Evolutionary conservation across 192 early-diverging fungal genomes (phyloP).

Genomic region (Lobosporangium transversale): DNA sequence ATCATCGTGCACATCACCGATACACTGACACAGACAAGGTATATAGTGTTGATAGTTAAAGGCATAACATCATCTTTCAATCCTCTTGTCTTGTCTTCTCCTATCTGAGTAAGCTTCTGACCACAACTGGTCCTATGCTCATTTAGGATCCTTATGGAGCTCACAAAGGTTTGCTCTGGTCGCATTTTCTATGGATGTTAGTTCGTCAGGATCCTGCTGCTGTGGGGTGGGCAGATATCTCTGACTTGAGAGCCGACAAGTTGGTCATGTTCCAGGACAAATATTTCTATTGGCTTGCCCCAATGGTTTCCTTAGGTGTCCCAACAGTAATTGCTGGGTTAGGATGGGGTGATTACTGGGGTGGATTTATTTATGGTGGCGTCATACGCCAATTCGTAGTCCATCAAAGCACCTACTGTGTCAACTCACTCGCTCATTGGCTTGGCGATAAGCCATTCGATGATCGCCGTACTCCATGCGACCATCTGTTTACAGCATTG

Average conservation of each 20-base stretch:
- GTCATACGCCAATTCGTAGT: conserved; percentile 75
- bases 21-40: conserved; percentile 59
- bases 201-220: conserved; percentile 70
- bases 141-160: conserved; percentile 83
- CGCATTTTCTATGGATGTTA: conserved; percentile 88
- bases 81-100: neutral
- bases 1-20: conserved; percentile 85
- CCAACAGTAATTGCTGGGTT: conserved; percentile 84
- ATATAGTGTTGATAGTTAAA: conserved; percentile 3
- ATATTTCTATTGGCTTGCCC: conserved; percentile 79
- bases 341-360: conserved; percentile 80
- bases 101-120: neutral
- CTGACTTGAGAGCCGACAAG: conserved; percentile 79
- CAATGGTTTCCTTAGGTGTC: conserved; percentile 77
- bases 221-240: conserved; percentile 78
- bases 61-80: neutral
- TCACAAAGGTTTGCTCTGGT: conserved; percentile 78
- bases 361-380: conserved; percentile 81
- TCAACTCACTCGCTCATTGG: conserved; percentile 89
- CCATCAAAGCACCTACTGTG: conserved; percentile 88
- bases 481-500: conserved; percentile 85
- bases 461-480: conserved; percentile 83
- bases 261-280: conserved; percentile 80
- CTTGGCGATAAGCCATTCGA: conserved; percentile 82
- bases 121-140: conserved; percentile 49